Conservation (phyloP, 768 basidiomycete species). For the Lactarius trivialis region DNA sequence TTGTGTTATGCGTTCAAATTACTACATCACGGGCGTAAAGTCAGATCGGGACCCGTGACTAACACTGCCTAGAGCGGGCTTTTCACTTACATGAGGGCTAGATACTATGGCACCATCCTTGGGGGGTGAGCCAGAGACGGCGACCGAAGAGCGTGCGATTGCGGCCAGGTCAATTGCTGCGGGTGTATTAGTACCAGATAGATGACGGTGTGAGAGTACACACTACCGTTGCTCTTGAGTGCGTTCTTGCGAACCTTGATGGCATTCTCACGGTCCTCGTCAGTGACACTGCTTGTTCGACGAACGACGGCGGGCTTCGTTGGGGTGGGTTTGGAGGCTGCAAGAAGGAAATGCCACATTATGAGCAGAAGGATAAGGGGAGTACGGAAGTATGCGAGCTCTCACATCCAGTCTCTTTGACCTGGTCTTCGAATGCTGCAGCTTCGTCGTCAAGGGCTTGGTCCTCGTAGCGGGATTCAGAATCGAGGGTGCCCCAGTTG, state of each 20-base stretch:
- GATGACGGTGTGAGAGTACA: neutral
- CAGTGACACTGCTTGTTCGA: slow-evolving; percentile 40
- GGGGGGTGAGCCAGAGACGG: slow-evolving; percentile 52
- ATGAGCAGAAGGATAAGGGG: slow-evolving; percentile 8
- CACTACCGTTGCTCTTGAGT: slow-evolving; percentile 48
- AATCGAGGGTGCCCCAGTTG: slow-evolving; percentile 74
- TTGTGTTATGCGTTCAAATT: slow-evolving; percentile 10
- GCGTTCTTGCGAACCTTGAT: slow-evolving; percentile 66
- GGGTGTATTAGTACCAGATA: neutral
- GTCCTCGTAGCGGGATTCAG: slow-evolving; percentile 46
- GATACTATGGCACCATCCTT: slow-evolving; percentile 1
- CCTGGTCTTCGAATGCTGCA: slow-evolving; percentile 36
- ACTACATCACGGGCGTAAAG: slow-evolving; percentile 10
- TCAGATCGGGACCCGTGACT: neutral
- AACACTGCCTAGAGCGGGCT: neutral
- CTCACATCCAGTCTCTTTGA: slow-evolving; percentile 23
- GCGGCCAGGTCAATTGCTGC: slow-evolving; percentile 54
- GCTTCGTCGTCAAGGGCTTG: slow-evolving; percentile 61
- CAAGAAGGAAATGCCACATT: neutral
- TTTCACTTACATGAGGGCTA: slow-evolving; percentile 12
- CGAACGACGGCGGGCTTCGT: slow-evolving; percentile 11
- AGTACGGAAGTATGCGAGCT: slow-evolving; percentile 12
- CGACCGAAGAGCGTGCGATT: slow-evolving; percentile 80
- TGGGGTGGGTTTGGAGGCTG: neutral
- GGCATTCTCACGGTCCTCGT: slow-evolving; percentile 62